Base-by-base conservation (phyloP, 2,329 filamentous ascomycete genomes). In the Colletotrichum orbiculare region DNA sequence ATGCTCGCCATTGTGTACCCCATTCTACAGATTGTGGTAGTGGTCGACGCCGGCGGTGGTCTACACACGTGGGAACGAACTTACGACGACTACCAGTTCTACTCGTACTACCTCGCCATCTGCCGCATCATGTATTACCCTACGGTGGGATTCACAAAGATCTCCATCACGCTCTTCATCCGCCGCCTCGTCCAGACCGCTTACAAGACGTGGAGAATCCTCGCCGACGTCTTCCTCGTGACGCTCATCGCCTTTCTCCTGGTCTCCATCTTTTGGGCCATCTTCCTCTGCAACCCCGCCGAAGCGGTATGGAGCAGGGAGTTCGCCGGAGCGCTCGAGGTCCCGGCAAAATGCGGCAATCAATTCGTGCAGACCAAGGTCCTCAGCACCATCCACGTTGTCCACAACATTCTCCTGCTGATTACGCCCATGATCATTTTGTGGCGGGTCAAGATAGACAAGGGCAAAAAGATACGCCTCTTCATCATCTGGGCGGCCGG, bases 401-500 rank as follows among this genome's bases (percentile, higher is more conserved):
- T 72, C n/a, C 71, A 75, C 68, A 74, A 75, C 56, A 69, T 75
- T 39, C 67, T 69, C 2, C 66, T 77, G 1, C 68, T 77, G 7
- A 56, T 67, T 10, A 71, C 73, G 1, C 75, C 75, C 1, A 55
- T 77, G 10, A 70, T 75, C 8, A 72, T 77, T 1, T 64, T 77
- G 8, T 76, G 72, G 72, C 72, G 71, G 11, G 69, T 77, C 12
- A 67, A 70, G 10, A 75, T 77, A 68, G 68, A 69, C 1, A 59
- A 45, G 35, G 33, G 41, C 8, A 73, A 70, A 8, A 77, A 74
- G 46, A 43, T 69, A 8, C 66, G 73, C 4, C 68, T 76, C 4
- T 72, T 70, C 54, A 42, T 73, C 45, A 68, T 77, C 48, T 77
- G 76, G 67, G 69, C 69, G 9, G 69, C 73, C 17, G 74, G 75